Evolutionary conservation across 257 asterid species (phyloP), one percentile per base, ranked within the genome.

Genomic region (Knoxia roxburghii): DNA sequence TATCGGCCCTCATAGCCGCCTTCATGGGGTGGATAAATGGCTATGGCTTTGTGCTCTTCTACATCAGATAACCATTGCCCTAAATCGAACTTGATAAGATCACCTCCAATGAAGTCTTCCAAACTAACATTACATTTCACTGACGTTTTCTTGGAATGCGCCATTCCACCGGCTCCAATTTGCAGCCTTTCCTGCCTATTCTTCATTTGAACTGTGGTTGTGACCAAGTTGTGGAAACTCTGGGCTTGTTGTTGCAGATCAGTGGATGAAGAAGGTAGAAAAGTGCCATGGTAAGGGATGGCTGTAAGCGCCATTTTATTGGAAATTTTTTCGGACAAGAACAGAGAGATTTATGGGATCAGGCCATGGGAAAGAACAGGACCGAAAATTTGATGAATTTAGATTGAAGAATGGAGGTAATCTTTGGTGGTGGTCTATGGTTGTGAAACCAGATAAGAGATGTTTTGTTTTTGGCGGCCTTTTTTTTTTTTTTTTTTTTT

Each of bases 1-100:
- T 90, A 90, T 0, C 97, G 89, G 3, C 97, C 96, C 79, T 90
- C 97, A 9, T 88, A 86, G 0, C 96, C 96, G 0, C 97, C 97
- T 65, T 90, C 97, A 43, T 88, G 97, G 1, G 96, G 97, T 24
- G 96, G 33, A 78, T 90, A 90, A 29, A 90, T 90, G 39, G 97
- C 97, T 45, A 90, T 29, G 43, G 97, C 89, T 77, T 88, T 86
- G 68, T 90, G 95, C 72, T 88, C 97, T 79, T 90, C 97, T 23
- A 88, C 97, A 21, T 90, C 96, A 0, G 89, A 79, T 39, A 86
- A 45, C 96, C 96, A 90, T 29, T 82, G 80, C 8, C 91, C 91
- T 51, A 88, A 61, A 62, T 90, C 97, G 17, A 79, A 53, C 71
- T 83, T 86, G 5, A 90, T 53, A 5, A 88, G 83, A 75, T 90